Evolutionary conservation across 331 rosid genomes (phyloP), one percentile per base, ranked within the genome.

Genomic region (Rosa hybrid): DNA sequence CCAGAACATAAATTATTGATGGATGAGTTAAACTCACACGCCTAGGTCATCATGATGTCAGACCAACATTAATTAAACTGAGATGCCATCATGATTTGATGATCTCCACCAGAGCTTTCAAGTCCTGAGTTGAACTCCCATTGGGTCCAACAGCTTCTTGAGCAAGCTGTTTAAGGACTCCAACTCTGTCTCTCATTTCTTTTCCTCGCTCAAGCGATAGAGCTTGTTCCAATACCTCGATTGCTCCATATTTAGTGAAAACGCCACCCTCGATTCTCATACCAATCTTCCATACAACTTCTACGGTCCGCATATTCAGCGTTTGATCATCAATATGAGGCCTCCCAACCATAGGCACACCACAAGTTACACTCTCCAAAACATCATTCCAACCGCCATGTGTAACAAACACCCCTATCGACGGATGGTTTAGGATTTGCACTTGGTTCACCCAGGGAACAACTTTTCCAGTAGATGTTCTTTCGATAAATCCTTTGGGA

Each of bases 361-460:
- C 70, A 12, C 23, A 27, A 21, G 18, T 27, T 8, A 75, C 41
- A 18, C 78, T 42, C 70, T 75, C 69, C 20, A 75, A 12, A 49
- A 75, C 78, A 75, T 21, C 30, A 27, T 75, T 75, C 78, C 78
- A 75, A 17, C 78, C 78, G 39, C 78, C 45, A 38, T 75, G 78
- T 5, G 78, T 75, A n/a, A 75, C 69, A 57, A 75, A 75, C 42
- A n/a, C 78, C 1, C 69, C 78, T 48, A 59, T 39, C 1, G 78
- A 57, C 13, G 42, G 16, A 42, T 59, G 78, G 16, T n/a, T 56
- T 27, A 75, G 78, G 76, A 89, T 81, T 17, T 77, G 78, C 69
- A 18, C 4, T 65, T 91, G 96, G 0, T 90, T 83, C 7, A 88
- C 87, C 96, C 93, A 89, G 1, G 87, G 71, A 62, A 88, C 89